A percentile compares a stretch with the other conserved stretches of the same genome.
Conservation (phyloP, 139 green algal species). For the Volvox africanus region DNA sequence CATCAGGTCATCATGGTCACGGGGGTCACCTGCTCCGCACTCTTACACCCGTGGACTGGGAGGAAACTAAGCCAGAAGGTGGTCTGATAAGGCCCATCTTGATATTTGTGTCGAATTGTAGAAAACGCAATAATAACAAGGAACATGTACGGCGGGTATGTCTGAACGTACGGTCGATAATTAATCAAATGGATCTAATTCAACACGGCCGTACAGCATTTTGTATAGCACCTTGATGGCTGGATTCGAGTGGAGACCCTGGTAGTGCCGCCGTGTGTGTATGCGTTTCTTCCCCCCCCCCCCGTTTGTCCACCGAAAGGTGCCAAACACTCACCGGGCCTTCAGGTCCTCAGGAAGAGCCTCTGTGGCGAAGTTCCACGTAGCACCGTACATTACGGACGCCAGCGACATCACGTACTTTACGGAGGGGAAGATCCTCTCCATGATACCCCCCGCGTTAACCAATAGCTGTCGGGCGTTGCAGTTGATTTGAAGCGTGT, state of each 20-base stretch:
- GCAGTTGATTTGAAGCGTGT: conserved; percentile 72
- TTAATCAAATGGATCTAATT: too few species aligned
- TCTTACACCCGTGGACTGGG: too few species aligned
- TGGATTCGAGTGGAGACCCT: not conserved
- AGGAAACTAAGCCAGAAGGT: too few species aligned
- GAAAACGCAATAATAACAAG: too few species aligned
- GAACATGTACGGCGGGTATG: too few species aligned
- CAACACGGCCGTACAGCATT: too few species aligned
- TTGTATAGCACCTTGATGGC: not conserved
- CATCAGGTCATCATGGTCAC: not conserved
- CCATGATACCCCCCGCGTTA: conserved; percentile 63
- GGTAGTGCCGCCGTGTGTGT: not conserved
- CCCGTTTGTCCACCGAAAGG: not conserved
- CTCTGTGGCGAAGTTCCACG: conserved; percentile 37
- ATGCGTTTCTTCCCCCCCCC: not conserved
- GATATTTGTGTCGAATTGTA: too few species aligned
- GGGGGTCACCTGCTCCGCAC: not conserved
- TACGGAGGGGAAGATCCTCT: conserved; percentile 51
- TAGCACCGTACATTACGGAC: conserved; percentile 42
- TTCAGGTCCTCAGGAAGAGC: conserved; percentile 26
- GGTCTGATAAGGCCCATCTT: too few species aligned
- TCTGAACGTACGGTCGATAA: too few species aligned
- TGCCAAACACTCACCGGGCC: conserved; percentile 13
- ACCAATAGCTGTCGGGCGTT: conserved; percentile 60
- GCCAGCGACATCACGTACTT: conserved; percentile 48